Evolutionary conservation across 805 yeast genomes (phyloP), one percentile per base, ranked within the genome.

Genomic region (Nakazawaea pomicola): DNA sequence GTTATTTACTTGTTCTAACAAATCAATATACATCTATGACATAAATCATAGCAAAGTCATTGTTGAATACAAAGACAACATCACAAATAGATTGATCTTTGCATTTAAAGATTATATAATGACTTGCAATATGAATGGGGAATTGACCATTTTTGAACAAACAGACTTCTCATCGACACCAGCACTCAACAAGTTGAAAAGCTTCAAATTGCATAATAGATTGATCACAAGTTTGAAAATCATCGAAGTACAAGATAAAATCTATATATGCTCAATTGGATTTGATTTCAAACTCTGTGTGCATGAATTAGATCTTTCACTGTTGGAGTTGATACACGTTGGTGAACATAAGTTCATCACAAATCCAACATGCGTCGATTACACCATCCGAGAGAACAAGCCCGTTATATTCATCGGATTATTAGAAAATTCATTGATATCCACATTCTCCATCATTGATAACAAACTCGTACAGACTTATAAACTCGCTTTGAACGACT

Each of bases 401-500:
- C 67, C 78, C 3, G 47, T 72, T 1, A 52, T 80, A 3, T 56
- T 80, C n/a, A 57, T 80, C 0, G 78, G 86, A 4, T 70, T 82
- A 49, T 53, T 68, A 23, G 88, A 83, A 23, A 71, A 74, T 29
- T 78, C 91, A 0, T 65, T 74, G 43, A 44, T 84, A 29, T 68
- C 74, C 2, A 67, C 76, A n/a, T 66, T 70, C 39, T 33, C 56
- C 0, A 36, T 65, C 15, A 27, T 36, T 6, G 30, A 47, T 51
- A 19, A 27, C 14, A 12, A 45, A 17, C 15, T 50, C 18, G 41
- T 45, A 10, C 37, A 76, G 2, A 37, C 52, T 2, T 72, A 70
- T 42, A 68, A 69, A 46, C 54, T 84, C 5, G 80, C 91, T 0
- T 59, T 83, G 35, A 83, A 82, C 56, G 89, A 80, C 54, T 82